Evolutionary conservation across 495 filamentous ascomycete species (phyloP).

Genomic region (Lasiosphaeriaceae sp.): DNA sequence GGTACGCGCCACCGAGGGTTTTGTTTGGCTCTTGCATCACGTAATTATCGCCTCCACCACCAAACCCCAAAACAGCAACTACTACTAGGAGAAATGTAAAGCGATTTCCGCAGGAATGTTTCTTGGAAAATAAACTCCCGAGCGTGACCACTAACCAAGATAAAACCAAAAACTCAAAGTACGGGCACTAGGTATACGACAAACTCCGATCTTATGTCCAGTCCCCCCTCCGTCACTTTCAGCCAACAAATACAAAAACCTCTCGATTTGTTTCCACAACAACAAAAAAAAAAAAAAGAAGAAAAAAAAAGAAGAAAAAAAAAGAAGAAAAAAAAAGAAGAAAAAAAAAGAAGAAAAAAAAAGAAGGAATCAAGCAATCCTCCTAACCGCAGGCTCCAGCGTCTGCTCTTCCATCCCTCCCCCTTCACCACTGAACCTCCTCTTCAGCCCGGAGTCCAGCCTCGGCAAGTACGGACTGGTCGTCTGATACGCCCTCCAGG

Average conservation of each 20-base stretch:
- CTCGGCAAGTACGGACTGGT: conserved; percentile 24
- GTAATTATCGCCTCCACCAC: no score
- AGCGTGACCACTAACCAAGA: no score
- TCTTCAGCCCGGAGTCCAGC: conserved; percentile 15
- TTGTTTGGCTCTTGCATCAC: no score
- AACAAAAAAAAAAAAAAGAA: background rate
- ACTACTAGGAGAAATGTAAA: no score
- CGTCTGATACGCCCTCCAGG: conserved; percentile 39
- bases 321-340: background rate
- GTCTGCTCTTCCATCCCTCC: background rate
- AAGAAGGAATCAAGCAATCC: background rate
- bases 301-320: background rate
- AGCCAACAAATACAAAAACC: no score
- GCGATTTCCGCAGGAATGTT: no score
- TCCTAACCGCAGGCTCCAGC: conserved; percentile 1
- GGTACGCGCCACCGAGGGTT: no score
- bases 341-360: background rate
- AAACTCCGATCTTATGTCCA: background rate
- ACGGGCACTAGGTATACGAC: no score
- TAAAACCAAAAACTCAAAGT: no score
- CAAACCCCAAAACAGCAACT: no score
- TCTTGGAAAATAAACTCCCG: no score
- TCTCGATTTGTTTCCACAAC: no score
- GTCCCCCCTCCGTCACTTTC: background rate
- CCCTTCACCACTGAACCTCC: background rate